Conservation (phyloP, 1,284 basidiomycete species). For the Ceratobasidium sp. region DNA sequence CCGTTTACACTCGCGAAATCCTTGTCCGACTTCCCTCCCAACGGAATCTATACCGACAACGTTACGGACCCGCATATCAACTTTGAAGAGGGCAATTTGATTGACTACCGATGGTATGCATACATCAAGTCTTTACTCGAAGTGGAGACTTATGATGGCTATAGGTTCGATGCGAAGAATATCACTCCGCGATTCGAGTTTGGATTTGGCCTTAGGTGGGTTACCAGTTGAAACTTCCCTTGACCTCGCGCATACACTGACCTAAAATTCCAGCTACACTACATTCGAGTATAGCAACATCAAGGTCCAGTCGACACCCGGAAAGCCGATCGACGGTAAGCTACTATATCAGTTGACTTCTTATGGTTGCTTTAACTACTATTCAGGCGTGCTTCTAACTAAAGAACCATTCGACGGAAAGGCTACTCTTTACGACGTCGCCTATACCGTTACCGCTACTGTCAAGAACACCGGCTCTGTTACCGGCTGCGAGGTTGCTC, state of each 20-base stretch:
- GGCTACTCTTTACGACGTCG: slow-evolving; percentile 36
- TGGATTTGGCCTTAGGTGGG: slow-evolving; percentile 59
- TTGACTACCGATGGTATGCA: slow-evolving; percentile 41
- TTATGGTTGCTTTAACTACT: too few relatives aligned
- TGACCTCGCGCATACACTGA: slow-evolving; percentile 34
- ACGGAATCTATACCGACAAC: slow-evolving; percentile 48
- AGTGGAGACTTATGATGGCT: neutral
- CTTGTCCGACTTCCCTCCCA: slow-evolving; percentile 37
- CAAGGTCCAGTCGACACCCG: slow-evolving; percentile 35
- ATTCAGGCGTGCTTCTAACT: slow-evolving; percentile 1
- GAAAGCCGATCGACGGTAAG: slow-evolving; percentile 24
- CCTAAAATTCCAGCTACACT: slow-evolving; percentile 51
- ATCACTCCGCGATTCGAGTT: slow-evolving; percentile 60
- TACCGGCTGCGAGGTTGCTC: slow-evolving; percentile 39
- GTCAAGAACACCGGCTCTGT: slow-evolving; percentile 42
- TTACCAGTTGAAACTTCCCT: too few relatives aligned
- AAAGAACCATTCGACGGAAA: slow-evolving; percentile 14
- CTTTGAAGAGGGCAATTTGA: slow-evolving; percentile 64
- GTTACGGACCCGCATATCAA: slow-evolving; percentile 54
- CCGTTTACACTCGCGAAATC: slow-evolving; percentile 55
- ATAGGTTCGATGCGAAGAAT: slow-evolving; percentile 44
- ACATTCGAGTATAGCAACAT: slow-evolving; percentile 56
- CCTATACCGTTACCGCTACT: slow-evolving; percentile 42
- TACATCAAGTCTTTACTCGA: slow-evolving; percentile 42
- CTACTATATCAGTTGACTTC: neutral